Percentiles rank a stretch among this genome's conserved stretches.
These are phyloP conservation scores for Miscanthus sacchariflorus DNA, from an alignment of 202 grass and related monocot species.

Conservation along the genomic window DNA sequence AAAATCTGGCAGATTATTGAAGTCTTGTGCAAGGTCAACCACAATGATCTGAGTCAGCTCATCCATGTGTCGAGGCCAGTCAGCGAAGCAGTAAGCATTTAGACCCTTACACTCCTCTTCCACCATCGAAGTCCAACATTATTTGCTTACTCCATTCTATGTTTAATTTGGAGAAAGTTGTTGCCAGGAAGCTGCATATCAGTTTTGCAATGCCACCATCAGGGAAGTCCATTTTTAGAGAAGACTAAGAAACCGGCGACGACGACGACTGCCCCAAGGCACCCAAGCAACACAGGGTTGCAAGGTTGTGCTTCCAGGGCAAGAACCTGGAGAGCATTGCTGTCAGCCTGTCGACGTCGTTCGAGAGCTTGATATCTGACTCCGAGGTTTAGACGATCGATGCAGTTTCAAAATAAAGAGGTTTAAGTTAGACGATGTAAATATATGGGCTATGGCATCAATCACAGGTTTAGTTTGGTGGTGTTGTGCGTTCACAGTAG, in stretches of 20 bases:
- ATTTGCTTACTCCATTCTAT: too few species aligned
- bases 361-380: conserved; percentile 31
- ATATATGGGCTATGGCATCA: too few species aligned
- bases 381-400: conserved; percentile 46
- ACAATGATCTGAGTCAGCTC: conserved; percentile 77
- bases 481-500: too few species aligned
- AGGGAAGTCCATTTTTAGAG: conserved; percentile 41
- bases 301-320: conserved; percentile 47
- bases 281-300: conserved; percentile 72
- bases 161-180: conserved; percentile 53
- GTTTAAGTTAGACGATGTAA: too few species aligned
- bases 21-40: conserved; percentile 74
- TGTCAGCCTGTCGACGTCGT: conserved; percentile 57
- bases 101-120: neutral
- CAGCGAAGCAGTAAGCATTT: conserved; percentile 67
- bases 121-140: neutral
- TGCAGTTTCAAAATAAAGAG: too few species aligned
- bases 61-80: conserved; percentile 81
- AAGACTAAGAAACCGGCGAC: neutral
- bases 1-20: conserved; percentile 49
- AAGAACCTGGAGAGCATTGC: conserved; percentile 62
- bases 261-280: conserved; percentile 58
- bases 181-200: conserved; percentile 79
- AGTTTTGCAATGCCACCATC: conserved; percentile 63
- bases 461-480: too few species aligned